phyloP scores from a whole-genome alignment of 164 flowering plant genomes.

The Magnolia sinica region DNA sequence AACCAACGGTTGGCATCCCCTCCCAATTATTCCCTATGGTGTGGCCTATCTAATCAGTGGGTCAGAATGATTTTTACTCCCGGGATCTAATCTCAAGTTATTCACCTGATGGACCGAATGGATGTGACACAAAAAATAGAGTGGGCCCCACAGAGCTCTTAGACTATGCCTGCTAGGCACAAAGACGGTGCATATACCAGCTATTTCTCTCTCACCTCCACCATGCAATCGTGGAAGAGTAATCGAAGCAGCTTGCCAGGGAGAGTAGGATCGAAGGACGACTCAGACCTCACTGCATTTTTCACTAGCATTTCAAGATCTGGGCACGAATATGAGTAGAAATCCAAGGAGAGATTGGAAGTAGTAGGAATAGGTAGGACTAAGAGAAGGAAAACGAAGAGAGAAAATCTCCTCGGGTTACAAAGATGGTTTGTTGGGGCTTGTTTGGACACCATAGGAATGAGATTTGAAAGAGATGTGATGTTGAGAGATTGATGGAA shows the following conservation, averaged over 20 bases:
- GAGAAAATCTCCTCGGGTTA: not conserved
- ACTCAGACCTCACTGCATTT: constrained; percentile 62
- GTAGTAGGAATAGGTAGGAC: constrained; percentile 21
- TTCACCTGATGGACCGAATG: too few species aligned
- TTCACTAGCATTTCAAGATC: constrained; percentile 57
- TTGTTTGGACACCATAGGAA: not conserved
- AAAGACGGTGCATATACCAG: not conserved
- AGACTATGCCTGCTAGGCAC: too few species aligned
- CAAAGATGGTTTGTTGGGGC: not conserved
- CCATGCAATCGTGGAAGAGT: constrained; percentile 83
- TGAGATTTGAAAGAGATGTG: not conserved
- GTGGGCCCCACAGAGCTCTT: too few species aligned
- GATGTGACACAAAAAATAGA: too few species aligned
- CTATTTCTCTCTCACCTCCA: constrained; percentile 42
- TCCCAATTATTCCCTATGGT: too few species aligned
- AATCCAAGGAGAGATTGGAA: constrained; percentile 39
- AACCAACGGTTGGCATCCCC: too few species aligned
- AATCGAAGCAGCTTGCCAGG: constrained; percentile 80
- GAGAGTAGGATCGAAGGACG: constrained; percentile 45
- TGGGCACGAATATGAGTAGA: constrained; percentile 67
- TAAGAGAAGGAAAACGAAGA: not conserved
- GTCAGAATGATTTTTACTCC: too few species aligned
- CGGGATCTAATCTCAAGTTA: too few species aligned
- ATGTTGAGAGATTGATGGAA: not conserved
- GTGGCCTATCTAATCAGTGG: too few species aligned